These are phyloP conservation scores for Cenchrus fungigraminus DNA, from an alignment of 176 grass and related monocot species.

Conservation along the genomic window DNA sequence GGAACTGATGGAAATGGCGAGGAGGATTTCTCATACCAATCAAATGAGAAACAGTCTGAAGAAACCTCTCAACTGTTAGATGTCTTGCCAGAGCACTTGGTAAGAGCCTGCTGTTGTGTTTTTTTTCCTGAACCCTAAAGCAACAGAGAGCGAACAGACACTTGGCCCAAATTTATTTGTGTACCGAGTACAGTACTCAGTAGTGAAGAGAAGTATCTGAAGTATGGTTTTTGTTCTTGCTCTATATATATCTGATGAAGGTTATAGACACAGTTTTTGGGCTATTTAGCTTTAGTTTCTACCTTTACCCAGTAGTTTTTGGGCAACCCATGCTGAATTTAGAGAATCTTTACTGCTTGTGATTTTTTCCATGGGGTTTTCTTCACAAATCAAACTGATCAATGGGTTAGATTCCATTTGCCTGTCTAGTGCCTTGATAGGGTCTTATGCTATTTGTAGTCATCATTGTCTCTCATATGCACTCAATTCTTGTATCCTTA, in stretches of 20 bases:
- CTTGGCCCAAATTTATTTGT: background rate
- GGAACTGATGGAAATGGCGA: constrained; percentile 68
- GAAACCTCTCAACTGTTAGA: constrained; percentile 56
- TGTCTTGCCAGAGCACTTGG: constrained; percentile 63
- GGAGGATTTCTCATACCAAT: constrained; percentile 71
- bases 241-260: background rate
- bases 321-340: background rate
- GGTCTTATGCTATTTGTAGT: background rate
- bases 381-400: background rate
- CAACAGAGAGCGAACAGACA: background rate
- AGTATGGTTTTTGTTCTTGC: background rate
- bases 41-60: constrained; percentile 71
- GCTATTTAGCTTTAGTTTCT: background rate
- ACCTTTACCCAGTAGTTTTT: background rate
- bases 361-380: background rate
- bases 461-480: background rate
- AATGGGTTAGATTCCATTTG: background rate
- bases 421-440: background rate
- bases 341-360: background rate
- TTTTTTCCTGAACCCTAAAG: background rate
- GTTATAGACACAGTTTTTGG: background rate
- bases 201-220: constrained; percentile 10
- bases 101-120: constrained; percentile 32
- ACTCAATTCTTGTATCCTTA: background rate
- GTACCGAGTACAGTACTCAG: background rate